A percentile compares a stretch with the other conserved stretches of the same genome.
phyloP scores from a whole-genome alignment of 1,284 basidiomycete species.

The Uromyces viciae-fabae region DNA sequence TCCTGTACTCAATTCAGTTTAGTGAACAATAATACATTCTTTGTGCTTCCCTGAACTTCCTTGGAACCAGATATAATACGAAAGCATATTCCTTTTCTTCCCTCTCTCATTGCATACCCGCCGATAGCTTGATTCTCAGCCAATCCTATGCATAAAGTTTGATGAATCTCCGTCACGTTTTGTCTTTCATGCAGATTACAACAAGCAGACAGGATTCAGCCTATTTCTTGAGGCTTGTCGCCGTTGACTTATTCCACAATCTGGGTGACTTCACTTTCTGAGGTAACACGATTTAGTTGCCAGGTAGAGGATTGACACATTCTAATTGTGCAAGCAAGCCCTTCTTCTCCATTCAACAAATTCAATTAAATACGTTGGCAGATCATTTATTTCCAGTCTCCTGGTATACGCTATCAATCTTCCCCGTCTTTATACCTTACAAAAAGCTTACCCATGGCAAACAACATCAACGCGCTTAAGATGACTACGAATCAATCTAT shows the following conservation, averaged over 20 bases:
- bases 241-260: too few species aligned
- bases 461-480: not conserved
- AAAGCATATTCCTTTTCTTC: not conserved
- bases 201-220: conserved; percentile 8
- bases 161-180: conserved; percentile 25
- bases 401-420: not conserved
- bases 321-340: not conserved
- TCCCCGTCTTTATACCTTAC: too few species aligned
- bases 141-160: conserved; percentile 5
- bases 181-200: conserved; percentile 11
- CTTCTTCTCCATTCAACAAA: not conserved
- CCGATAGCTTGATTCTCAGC: conserved; percentile 4
- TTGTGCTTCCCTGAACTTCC: conserved; percentile 27
- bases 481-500: conserved; percentile 11
- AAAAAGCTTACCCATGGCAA: not conserved
- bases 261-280: too few species aligned
- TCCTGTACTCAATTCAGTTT: conserved; percentile 12
- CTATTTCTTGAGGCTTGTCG: conserved; percentile 27
- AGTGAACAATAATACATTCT: conserved; percentile 10
- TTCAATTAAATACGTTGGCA: not conserved
- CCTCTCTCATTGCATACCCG: conserved; percentile 9
- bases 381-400: not conserved
- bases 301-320: not conserved
- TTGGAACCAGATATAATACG: not conserved
- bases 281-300: not conserved